Base-by-base conservation (phyloP, 495 filamentous ascomycete species). In the Saxophila tyrrhenica region DNA sequence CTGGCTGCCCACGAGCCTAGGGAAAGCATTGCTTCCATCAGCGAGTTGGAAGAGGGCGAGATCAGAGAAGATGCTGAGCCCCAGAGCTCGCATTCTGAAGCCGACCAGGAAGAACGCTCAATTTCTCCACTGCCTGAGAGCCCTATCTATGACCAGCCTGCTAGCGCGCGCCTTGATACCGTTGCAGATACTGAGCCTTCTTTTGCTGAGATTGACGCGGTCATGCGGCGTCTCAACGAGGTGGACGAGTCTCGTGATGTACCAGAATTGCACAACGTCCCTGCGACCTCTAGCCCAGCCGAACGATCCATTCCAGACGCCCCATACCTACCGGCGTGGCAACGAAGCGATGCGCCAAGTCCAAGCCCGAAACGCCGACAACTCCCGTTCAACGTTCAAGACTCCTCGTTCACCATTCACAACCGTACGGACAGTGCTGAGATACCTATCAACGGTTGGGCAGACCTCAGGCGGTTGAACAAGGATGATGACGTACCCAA, bases 221-320 rank as follows among this genome's bases (percentile, higher is more conserved):
- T 94, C 50, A 92, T 94, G 86, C 81, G 82, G 17, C 83, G 88
- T 46, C 74, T 94, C 49, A 84, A 89, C 63, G 74, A 79, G 44
- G 77, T 74, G 25, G 82, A 50, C 20, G 46, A 2, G 1, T 3
- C 42, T 13, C 20, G 62, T 20, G 67, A 69, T 39, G 39, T 67
- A 21, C 72, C 73, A 1, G 66, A 68, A 0, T 61, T 72, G 16
- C 73, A 73, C 0, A 78, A 79, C n/a, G 73, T 48, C 19, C 54
- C 55, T 9, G 50, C 55, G 22, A 79, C 48, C 68, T 76, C 44
- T 76, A 77, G 55, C 67, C 80, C 29, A 75, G 78, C 11, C 22
- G 51, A 1, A 22, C 23, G 8, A 13, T 13, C 39, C 1, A 48
- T 56, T 20, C 46, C 75, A 73, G 17, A 75, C 76, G 22, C 70